Base-by-base conservation (phyloP, 2,329 filamentous ascomycete genomes). In the Botryotinia calthae region DNA sequence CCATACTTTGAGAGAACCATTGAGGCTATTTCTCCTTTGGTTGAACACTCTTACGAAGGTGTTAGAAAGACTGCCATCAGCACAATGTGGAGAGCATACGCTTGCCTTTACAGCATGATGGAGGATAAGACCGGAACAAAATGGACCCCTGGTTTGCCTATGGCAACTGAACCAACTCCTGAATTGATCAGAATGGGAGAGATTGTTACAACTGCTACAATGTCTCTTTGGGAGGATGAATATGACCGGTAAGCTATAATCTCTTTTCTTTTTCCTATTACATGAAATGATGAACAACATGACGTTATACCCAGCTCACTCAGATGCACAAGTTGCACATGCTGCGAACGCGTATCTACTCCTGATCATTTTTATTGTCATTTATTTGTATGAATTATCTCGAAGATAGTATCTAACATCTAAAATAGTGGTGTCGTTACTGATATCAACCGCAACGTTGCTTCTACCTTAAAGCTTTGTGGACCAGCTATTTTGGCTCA, bases 251-350 rank as follows among this genome's bases (percentile, higher is more conserved):
- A 92, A 81, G 95, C 94, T 76, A 16, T 44, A 20, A 20, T 40
- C 72, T 73, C 73, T 75, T 72, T 59, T 73, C 75, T 72, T 75
- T 78, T 58, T 73, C 75, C 72, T 66, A 72, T 58, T 48, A 59
- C 72, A 72, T 69, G 81, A 84, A 80, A 91, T 94, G 94, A 98
- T 98, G 94, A 97, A 84, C 86, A 88, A 86, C 84, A 85, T 89
- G 90, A 81, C 93, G 93, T 95, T 95, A 95, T 89, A 95, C 95
- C 94, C 95, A 98, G 95, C 95, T 98, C 95, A 98, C 95, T 97
- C 93, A 93, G 92, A 98, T 91, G 91, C 93, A 88, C 85, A 85
- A 88, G 85, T 84, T 89, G 92, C 90, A 90, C 85, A 90, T 97
- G 94, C 92, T 94, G 93, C 91, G 91, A 96, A 97, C 84, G 86